phyloP scores from a whole-genome alignment of 805 yeast genomes.

The Candida corydali region DNA sequence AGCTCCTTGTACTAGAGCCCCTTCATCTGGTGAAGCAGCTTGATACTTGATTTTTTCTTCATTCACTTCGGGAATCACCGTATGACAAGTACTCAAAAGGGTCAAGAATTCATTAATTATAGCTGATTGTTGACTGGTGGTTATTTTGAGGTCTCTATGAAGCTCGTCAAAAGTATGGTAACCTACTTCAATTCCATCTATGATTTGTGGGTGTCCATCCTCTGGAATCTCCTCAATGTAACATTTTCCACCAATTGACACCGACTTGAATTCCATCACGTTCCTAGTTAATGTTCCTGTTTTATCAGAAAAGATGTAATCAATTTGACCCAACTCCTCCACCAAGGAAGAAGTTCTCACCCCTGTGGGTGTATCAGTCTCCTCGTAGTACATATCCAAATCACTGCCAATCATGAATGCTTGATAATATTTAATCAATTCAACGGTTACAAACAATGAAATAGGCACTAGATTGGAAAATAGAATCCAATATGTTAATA shows the following conservation, averaged over 20 bases:
- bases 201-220: constrained; percentile 65
- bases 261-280: constrained; percentile 93
- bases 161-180: constrained; percentile 67
- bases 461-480: constrained; percentile 98
- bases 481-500: constrained; percentile 92
- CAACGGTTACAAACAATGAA: constrained; percentile 93
- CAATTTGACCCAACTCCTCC: constrained; percentile 96
- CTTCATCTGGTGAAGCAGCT: constrained; percentile 99
- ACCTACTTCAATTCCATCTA: constrained; percentile 81
- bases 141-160: constrained; percentile 40
- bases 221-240: constrained; percentile 89
- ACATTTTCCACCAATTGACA: constrained; percentile 89
- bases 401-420: constrained; percentile 93
- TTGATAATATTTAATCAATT: constrained; percentile 90
- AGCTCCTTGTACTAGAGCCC: constrained; percentile 97
- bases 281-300: constrained; percentile 96
- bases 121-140: constrained; percentile 42
- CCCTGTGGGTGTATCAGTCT: constrained; percentile 88
- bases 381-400: constrained; percentile 85
- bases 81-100: constrained; percentile 87
- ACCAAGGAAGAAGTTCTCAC: constrained; percentile 94
- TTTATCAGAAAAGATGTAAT: constrained; percentile 93
- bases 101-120: constrained; percentile 74
- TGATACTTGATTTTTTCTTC: constrained; percentile 79
- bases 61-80: constrained; percentile 87